These are phyloP conservation scores for Colletotrichum sublineola DNA, from an alignment of 2,329 filamentous ascomycete genomes.

Conservation along the genomic window DNA sequence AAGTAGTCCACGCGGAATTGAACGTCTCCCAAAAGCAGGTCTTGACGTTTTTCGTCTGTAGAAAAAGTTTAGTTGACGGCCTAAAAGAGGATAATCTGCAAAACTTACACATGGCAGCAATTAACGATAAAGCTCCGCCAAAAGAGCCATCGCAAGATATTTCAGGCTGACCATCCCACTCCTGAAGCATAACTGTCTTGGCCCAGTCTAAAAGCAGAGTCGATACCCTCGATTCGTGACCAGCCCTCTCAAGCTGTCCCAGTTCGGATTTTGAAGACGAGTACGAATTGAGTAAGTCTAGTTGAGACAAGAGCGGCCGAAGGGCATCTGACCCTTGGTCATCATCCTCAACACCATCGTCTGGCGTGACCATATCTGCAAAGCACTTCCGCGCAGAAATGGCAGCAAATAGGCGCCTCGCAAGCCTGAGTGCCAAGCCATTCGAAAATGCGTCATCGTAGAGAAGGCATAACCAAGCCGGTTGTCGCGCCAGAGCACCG, in stretches of 20 bases:
- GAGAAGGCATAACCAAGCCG: conserved; percentile 65
- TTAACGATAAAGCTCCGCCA: conserved; percentile 81
- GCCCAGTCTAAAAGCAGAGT: conserved; percentile 78
- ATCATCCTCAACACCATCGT: conserved; percentile 51
- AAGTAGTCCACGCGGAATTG: conserved; percentile 84
- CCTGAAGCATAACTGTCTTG: conserved; percentile 78
- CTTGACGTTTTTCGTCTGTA: conserved; percentile 72
- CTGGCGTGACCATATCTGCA: conserved; percentile 57
- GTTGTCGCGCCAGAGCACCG: conserved; percentile 61
- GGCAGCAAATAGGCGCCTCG: conserved; percentile 69
- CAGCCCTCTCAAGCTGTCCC: conserved; percentile 61
- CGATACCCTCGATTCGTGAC: conserved; percentile 70
- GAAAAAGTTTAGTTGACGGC: conserved; percentile 5
- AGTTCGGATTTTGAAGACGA: conserved; percentile 62
- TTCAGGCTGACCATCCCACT: conserved; percentile 83
- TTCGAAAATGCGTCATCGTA: conserved; percentile 75
- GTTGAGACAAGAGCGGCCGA: conserved; percentile 63
- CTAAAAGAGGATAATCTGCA: not conserved
- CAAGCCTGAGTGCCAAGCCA: conserved; percentile 70
- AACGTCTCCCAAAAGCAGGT: conserved; percentile 74
- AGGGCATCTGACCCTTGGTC: conserved; percentile 58
- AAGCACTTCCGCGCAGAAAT: conserved; percentile 67
- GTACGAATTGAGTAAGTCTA: conserved; percentile 65
- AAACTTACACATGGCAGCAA: conserved; percentile 78
- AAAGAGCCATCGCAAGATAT: conserved; percentile 79